A percentile compares a stretch with the other conserved stretches of the same genome.
These are phyloP conservation scores for Colletotrichum nymphaeae DNA, from an alignment of 2,329 filamentous ascomycete genomes.

Conservation along the genomic window DNA sequence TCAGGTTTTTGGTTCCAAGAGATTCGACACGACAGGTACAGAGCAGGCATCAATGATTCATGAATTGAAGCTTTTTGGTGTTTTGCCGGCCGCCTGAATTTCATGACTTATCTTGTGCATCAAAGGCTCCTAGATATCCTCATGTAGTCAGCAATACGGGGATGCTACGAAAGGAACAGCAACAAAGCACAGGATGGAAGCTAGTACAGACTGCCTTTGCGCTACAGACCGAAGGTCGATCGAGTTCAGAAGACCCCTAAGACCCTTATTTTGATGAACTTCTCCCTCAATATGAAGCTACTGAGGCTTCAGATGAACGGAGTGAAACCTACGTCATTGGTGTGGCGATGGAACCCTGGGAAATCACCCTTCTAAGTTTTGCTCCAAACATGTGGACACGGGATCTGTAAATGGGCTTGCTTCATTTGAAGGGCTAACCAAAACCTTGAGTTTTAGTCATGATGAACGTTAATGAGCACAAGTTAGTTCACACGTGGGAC, in stretches of 20 bases:
- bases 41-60: not conserved
- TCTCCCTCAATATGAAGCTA: not conserved
- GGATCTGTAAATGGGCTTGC: too few relatives aligned
- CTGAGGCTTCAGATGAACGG: not conserved
- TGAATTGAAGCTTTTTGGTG: not conserved
- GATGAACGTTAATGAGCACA: not conserved
- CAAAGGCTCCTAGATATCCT: not conserved
- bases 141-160: not conserved
- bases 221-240: not conserved
- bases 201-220: not conserved
- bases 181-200: not conserved
- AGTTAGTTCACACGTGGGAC: not conserved
- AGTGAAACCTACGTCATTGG: conserved; percentile 4
- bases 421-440: not conserved
- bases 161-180: not conserved
- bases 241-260: not conserved
- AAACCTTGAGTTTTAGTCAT: not conserved
- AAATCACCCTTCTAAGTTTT: not conserved
- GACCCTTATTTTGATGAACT: not conserved
- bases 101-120: not conserved
- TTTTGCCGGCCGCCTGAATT: not conserved
- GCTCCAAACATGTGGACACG: not conserved
- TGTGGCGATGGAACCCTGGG: not conserved
- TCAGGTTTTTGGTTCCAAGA: not conserved
- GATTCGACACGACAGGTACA: not conserved